Evolutionary conservation across 148 eudicot genomes (phyloP), one percentile per base, ranked within the genome.

Genomic region (Rhododendron griersonianum): DNA sequence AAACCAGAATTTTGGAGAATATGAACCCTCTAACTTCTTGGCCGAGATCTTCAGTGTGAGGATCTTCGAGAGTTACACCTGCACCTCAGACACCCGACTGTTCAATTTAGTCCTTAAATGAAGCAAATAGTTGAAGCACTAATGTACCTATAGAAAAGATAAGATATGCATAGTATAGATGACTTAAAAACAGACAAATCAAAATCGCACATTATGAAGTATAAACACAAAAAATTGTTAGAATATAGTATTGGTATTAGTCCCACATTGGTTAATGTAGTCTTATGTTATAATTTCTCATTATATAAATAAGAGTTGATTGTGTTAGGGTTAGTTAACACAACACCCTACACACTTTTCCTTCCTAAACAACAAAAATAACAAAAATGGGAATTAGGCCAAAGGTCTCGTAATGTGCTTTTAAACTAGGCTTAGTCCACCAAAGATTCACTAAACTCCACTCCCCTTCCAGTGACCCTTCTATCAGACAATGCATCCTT

Each of bases 1-100:
- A 76, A 88, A 98, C 99, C 98, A 94, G 89, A 87, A 98, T 90
- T 88, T 86, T 93, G 83, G 98, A 95, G 89, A 96, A 96, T 33
- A 95, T 95, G 92, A 96, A 96, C 73, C 99, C 99, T 85, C 99
- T 93, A 85, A 96, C 96, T 83, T 96, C 99, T 91, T 96, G 99
- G 91, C 93, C 94, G 76, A 96, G 96, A 92, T 94, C 98, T 93
- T 95, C 99, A 83, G 91, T 94, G 83, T 94, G 98, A 86, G 99
- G 93, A 90, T 98, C 99, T 91, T 98, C 98, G 7, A 95, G 98
- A 86, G 94, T 93, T 39, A 94, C 89, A 84, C 98, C 99, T 98
- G 93, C 90, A 88, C 77, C 39, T 81, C 86, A 85, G 9, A 75
- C 61, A 85, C 50, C 76, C 59, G 6, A 11, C 18, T 67, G 25